These are phyloP conservation scores for Pseudogymnoascus verrucosus DNA, from an alignment of 2,329 filamentous ascomycete genomes.

Conservation along the genomic window DNA sequence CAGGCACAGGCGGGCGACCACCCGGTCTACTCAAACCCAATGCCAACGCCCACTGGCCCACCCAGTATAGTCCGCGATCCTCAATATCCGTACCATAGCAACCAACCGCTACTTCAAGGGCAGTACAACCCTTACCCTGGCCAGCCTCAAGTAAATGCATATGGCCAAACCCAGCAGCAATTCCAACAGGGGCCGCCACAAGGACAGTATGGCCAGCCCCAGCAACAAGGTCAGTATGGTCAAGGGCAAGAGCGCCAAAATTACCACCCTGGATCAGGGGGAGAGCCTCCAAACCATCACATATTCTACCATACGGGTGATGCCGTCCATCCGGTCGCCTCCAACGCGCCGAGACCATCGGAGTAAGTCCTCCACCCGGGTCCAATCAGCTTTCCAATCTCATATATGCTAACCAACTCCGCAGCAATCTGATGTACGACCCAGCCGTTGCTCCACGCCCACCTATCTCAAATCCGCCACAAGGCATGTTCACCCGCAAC, in stretches of 20 bases:
- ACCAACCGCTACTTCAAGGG: background rate
- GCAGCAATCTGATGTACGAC: background rate
- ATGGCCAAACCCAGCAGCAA: constrained; percentile 20
- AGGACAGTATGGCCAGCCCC: constrained; percentile 33
- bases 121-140: constrained; percentile 21
- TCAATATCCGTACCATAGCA: constrained; percentile 18
- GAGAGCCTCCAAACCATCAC: constrained; percentile 15
- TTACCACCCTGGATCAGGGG: background rate
- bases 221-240: constrained; percentile 11
- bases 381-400: constrained; percentile 15
- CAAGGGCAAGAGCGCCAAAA: background rate
- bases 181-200: constrained; percentile 26
- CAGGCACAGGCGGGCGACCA: constrained; percentile 35
- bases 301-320: constrained; percentile 19
- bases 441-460: constrained; percentile 14
- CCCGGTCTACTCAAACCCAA: constrained; percentile 21
- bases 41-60: constrained; percentile 26
- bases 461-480: constrained; percentile 37
- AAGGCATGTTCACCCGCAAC: constrained; percentile 89
- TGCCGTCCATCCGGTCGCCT: constrained; percentile 11
- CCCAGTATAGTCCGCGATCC: constrained; percentile 32
- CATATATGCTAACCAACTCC: background rate
- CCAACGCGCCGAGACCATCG: constrained; percentile 8
- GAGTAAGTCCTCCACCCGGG: background rate
- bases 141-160: constrained; percentile 15